Conservation (phyloP, 2,329 filamentous ascomycete genomes). For the Davidsoniella australis region DNA sequence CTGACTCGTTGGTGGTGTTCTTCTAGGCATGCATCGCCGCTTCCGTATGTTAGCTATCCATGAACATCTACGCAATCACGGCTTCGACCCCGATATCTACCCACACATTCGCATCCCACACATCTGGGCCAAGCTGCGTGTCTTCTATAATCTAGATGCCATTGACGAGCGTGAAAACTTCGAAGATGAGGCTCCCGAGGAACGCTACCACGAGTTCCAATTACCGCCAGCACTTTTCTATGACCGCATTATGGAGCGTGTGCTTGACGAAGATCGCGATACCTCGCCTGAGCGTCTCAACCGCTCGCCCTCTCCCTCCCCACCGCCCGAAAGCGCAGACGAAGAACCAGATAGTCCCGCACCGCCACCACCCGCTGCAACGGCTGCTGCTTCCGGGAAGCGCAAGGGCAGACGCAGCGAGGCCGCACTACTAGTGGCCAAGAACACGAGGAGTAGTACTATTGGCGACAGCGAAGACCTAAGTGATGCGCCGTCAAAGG, state of each 20-base stretch:
- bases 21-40: constrained; percentile 72
- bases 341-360: constrained; percentile 1
- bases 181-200: constrained; percentile 40
- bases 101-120: constrained; percentile 75
- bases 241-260: constrained; percentile 24
- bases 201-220: constrained; percentile 49
- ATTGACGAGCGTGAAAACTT: constrained; percentile 71
- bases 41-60: constrained; percentile 82
- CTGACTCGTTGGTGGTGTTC: no score
- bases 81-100: constrained; percentile 51
- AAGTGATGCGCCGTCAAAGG: constrained; percentile 25
- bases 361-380: not conserved
- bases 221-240: constrained; percentile 32
- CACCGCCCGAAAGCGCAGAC: constrained; percentile 14
- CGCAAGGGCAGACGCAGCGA: constrained; percentile 12
- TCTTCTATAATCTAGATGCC: constrained; percentile 68
- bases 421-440: not conserved
- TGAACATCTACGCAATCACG: constrained; percentile 62
- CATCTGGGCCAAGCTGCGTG: constrained; percentile 77
- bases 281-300: constrained; percentile 8
- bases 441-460: constrained; percentile 23
- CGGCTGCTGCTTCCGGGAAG: constrained; percentile 17
- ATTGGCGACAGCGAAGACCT: constrained; percentile 36
- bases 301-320: constrained; percentile 15
- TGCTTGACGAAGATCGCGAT: constrained; percentile 14